These are phyloP conservation scores for Monilinia vaccinii-corymbosi DNA, from an alignment of 2,329 filamentous ascomycete species.

Conservation along the genomic window DNA sequence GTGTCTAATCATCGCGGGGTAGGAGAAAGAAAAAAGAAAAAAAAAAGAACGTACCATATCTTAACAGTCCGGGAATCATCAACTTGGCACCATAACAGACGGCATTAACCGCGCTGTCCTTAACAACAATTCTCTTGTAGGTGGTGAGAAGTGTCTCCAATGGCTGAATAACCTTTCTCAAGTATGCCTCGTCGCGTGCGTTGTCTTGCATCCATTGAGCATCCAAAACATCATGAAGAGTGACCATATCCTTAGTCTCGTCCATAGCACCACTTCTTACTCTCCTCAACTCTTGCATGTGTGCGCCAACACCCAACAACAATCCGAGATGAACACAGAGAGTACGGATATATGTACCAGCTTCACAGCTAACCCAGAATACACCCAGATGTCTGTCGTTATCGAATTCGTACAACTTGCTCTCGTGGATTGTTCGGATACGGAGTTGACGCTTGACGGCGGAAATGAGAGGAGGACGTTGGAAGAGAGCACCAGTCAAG, in stretches of 20 bases:
- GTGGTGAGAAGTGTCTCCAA: constrained; percentile 84
- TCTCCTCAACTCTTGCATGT: constrained; percentile 97
- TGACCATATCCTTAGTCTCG: constrained; percentile 81
- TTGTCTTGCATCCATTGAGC: constrained; percentile 96
- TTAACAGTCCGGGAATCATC: constrained; percentile 92
- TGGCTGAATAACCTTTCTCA: constrained; percentile 83
- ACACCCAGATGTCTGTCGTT: constrained; percentile 95
- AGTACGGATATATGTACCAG: constrained; percentile 96
- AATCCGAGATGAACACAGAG: constrained; percentile 88
- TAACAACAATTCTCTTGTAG: constrained; percentile 96
- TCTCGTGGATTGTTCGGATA: constrained; percentile 96
- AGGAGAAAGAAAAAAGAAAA: not conserved
- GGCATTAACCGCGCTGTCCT: constrained; percentile 92
- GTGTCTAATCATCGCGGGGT: constrained; percentile 80
- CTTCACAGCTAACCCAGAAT: constrained; percentile 99
- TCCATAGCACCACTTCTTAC: constrained; percentile 93
- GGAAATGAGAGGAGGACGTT: constrained; percentile 92
- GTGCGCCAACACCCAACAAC: constrained; percentile 71
- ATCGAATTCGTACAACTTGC: constrained; percentile 94
- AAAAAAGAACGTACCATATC: constrained; percentile 58
- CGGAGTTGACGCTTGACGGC: constrained; percentile 98
- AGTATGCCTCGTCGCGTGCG: constrained; percentile 85
- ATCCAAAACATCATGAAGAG: constrained; percentile 89
- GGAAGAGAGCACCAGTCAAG: constrained; percentile 92
- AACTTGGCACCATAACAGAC: constrained; percentile 98